Base-by-base conservation (phyloP, 1,284 basidiomycete genomes). In the Microbotryum saponariae region DNA sequence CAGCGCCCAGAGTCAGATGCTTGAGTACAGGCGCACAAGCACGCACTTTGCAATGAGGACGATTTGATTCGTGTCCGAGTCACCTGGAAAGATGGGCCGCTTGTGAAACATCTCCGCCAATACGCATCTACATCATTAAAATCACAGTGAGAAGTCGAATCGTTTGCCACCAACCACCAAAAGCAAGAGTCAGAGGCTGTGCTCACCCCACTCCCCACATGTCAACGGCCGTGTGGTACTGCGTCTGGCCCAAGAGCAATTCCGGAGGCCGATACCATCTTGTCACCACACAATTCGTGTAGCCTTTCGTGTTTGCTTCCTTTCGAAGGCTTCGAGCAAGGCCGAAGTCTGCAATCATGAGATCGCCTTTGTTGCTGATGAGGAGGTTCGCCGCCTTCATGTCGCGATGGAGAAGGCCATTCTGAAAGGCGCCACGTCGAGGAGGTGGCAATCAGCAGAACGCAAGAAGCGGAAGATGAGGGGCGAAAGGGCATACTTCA, bases 211-310 rank as follows among this genome's bases (percentile, higher is more conserved):
- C 85, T n/a, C 93, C 92, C 96, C 94, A 99, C 74, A 98, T 86
- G 76, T 99, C 94, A 55, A 99, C 87, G 66, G 92, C 89, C 0
- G 90, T 89, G 5, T 90, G 90, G 73, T 98, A 98, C 68, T 88
- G 70, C 54, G 85, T 81, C 44, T 90, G 87, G 48, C 94, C 93
- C 6, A 97, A 81, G 20, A 98, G 79, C 2, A 99, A 79, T 78
- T 99, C 94, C 0, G 96, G 94, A 6, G 96, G 93, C 33, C 96
- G 84, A 74, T 98, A 98, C 94, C 96, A 98, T 50, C 93, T 80
- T 10, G 94, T 98, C n/a, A 98, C 94, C 29, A 98, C 96, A 76
- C 91, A 96, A 72, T 94, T 94, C 2, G 96, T 99, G 74, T 97
- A 97, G 74, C 87, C 56, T 65, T 37, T 51, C 2, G 53, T 48